Percentiles rank a stretch among this genome's conserved stretches.
Conservation (phyloP, 2,329 filamentous ascomycete species). For the Aphanocladium album region DNA sequence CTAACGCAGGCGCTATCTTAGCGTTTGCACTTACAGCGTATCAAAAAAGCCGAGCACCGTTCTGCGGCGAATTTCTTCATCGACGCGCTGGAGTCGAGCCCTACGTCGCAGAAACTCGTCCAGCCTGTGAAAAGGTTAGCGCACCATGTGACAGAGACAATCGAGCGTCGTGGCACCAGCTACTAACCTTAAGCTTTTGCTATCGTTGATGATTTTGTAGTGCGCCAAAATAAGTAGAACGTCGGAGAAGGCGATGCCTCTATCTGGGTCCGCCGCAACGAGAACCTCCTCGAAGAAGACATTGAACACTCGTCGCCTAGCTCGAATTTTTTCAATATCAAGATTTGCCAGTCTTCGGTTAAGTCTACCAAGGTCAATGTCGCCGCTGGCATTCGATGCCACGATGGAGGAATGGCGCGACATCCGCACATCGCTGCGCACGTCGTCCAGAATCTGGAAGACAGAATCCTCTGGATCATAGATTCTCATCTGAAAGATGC, state of each 20-base stretch:
- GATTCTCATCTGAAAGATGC: constrained; percentile 94
- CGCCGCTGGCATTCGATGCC: constrained; percentile 46
- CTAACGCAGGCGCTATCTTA: background rate
- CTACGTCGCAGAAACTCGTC: constrained; percentile 92
- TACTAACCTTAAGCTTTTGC: constrained; percentile 77
- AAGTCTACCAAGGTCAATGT: constrained; percentile 69
- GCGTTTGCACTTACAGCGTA: constrained; percentile 57
- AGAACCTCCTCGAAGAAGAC: constrained; percentile 97
- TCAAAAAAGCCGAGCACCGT: constrained; percentile 94
- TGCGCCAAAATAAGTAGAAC: constrained; percentile 95
- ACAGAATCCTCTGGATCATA: constrained; percentile 90
- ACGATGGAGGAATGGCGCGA: constrained; percentile 51
- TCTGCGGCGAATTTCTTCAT: constrained; percentile 87
- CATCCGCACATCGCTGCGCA: constrained; percentile 54
- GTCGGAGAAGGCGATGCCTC: constrained; percentile 85
- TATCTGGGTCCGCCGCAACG: constrained; percentile 83
- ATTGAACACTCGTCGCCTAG: constrained; percentile 75
- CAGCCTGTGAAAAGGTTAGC: constrained; percentile 50
- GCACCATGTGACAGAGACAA: background rate
- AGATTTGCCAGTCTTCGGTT: constrained; percentile 68
- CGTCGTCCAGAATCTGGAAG: constrained; percentile 78
- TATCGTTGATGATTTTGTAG: constrained; percentile 98
- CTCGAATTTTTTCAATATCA: constrained; percentile 68
- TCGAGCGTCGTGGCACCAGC: background rate
- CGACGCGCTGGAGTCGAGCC: constrained; percentile 84